Percentiles rank a stretch among this genome's conserved stretches.
Evolutionary conservation across 345 rosid genomes (phyloP).

Genomic region (Corymbia maculata): DNA sequence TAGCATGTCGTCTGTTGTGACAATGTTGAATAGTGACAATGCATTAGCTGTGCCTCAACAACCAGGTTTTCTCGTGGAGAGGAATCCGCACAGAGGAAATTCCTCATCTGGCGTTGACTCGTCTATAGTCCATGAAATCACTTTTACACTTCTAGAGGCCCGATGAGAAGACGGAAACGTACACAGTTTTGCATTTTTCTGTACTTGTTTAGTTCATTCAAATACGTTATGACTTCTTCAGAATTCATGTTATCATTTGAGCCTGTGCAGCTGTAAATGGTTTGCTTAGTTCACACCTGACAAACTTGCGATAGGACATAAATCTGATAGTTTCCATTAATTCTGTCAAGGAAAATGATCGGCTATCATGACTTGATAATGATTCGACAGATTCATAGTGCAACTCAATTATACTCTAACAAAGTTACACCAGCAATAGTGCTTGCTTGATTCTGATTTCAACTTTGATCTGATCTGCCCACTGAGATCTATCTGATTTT

Average conservation of each 20-base stretch:
- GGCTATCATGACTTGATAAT: neutral
- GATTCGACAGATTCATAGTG: neutral
- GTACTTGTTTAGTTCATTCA: neutral
- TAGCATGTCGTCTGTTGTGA: slow-evolving; percentile 11
- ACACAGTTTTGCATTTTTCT: neutral
- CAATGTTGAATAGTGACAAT: slow-evolving; percentile 26
- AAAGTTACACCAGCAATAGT: neutral
- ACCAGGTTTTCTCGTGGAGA: slow-evolving; percentile 19
- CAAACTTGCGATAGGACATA: neutral
- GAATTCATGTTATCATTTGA: neutral
- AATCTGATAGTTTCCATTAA: neutral
- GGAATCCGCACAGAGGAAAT: slow-evolving; percentile 5
- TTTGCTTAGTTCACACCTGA: neutral
- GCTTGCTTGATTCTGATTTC: neutral
- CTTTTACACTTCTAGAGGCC: slow-evolving; percentile 16
- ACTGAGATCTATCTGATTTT: neutral
- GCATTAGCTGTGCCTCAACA: slow-evolving; percentile 18
- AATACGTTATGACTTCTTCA: neutral
- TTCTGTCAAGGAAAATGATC: neutral
- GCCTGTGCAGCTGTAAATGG: neutral
- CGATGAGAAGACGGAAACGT: neutral
- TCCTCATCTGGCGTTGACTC: slow-evolving; percentile 14
- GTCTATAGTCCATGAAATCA: slow-evolving; percentile 14
- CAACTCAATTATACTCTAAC: neutral
- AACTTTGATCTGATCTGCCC: neutral